phyloP scores from a whole-genome alignment of 805 yeast species.

The Yarrowia alimentaria region DNA sequence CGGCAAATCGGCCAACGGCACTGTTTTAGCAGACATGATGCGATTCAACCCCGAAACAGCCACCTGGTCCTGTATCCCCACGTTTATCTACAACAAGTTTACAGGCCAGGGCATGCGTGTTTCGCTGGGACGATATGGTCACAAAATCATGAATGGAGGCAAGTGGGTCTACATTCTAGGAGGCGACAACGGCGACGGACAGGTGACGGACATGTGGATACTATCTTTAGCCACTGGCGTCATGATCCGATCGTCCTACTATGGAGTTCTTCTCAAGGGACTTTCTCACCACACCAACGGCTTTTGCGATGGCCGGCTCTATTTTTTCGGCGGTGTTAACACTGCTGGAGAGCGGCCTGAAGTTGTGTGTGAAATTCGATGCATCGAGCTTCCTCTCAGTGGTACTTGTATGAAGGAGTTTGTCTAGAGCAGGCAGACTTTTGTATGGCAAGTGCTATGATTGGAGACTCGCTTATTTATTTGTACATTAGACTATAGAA shows the following conservation, averaged over 20 bases:
- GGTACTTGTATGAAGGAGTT: slow-evolving; percentile 22
- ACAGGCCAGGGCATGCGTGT: slow-evolving; percentile 17
- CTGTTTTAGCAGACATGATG: not conserved
- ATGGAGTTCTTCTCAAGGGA: slow-evolving; percentile 33
- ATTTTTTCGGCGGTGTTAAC: slow-evolving; percentile 33
- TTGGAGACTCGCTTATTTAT: slow-evolving; percentile 12
- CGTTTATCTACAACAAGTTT: slow-evolving; percentile 18
- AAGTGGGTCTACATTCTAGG: slow-evolving; percentile 32
- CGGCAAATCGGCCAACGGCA: not conserved
- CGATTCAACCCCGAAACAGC: slow-evolving; percentile 10
- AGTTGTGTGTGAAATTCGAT: slow-evolving; percentile 21
- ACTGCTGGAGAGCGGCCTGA: not conserved
- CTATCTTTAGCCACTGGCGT: slow-evolving; percentile 29
- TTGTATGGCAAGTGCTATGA: no score
- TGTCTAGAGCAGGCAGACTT: not conserved
- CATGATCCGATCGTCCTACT: slow-evolving; percentile 31
- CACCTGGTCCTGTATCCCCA: slow-evolving; percentile 2
- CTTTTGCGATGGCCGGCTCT: slow-evolving; percentile 32
- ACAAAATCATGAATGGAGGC: slow-evolving; percentile 28
- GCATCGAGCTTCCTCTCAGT: slow-evolving; percentile 22
- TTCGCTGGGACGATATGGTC: slow-evolving; percentile 30
- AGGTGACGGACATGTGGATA: slow-evolving; percentile 29
- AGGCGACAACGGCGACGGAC: slow-evolving; percentile 34
- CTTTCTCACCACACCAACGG: slow-evolving; percentile 32
- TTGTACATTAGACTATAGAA: slow-evolving; percentile 16